Evolutionary conservation across 129 eudicot genomes (phyloP).

Genomic region (Pittosporum tobira): DNA sequence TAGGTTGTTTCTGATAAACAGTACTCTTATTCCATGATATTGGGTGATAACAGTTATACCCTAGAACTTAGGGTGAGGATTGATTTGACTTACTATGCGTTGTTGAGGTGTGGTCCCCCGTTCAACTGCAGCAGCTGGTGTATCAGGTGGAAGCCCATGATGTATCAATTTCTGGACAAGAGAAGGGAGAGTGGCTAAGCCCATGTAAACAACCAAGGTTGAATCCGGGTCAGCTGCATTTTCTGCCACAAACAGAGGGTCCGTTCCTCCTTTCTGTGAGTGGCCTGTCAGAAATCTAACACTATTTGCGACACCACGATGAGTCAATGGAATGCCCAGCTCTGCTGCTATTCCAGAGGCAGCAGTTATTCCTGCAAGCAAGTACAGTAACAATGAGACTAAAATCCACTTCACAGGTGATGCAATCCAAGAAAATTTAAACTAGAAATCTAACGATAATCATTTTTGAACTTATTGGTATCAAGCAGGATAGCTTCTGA

Average conservation of each 20-base stretch:
- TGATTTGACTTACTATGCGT: constrained; percentile 46
- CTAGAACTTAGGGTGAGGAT: not conserved
- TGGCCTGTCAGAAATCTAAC: constrained; percentile 95
- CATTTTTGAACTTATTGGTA: not conserved
- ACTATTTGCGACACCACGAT: constrained; percentile 92
- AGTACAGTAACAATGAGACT: not conserved
- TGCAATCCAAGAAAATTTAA: not conserved
- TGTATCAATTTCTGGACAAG: constrained; percentile 55
- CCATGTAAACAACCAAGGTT: constrained; percentile 91
- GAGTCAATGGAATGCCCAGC: constrained; percentile 88
- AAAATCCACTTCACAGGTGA: not conserved
- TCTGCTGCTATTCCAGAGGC: constrained; percentile 99
- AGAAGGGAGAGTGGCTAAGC: constrained; percentile 86
- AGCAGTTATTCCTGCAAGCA: constrained; percentile 79
- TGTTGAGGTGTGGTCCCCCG: constrained; percentile 98
- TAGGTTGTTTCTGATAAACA: not conserved
- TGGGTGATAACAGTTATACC: not conserved
- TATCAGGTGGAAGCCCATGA: constrained; percentile 71
- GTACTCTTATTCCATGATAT: not conserved
- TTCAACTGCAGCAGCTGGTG: constrained; percentile 93
- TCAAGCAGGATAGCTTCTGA: too few species aligned
- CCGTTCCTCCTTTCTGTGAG: constrained; percentile 87
- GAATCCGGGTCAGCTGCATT: constrained; percentile 94
- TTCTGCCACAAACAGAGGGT: constrained; percentile 87
- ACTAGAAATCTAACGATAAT: not conserved